Percentiles rank a stretch among this genome's conserved stretches.
These are phyloP conservation scores for Helianthus tuberosus DNA, from an alignment of 129 eudicot genomes.

Conservation along the genomic window DNA sequence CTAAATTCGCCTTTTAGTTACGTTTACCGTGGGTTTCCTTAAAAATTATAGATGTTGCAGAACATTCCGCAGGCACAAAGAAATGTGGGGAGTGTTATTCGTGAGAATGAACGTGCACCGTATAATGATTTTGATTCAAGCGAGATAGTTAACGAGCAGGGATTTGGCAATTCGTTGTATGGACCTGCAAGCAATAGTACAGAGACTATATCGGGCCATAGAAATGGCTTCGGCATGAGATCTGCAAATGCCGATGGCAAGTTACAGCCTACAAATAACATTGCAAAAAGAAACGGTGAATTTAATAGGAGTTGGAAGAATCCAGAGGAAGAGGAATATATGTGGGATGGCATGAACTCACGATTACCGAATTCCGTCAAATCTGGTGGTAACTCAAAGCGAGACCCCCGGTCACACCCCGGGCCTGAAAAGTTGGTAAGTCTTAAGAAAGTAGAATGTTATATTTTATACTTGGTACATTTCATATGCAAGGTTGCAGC, in stretches of 20 bases:
- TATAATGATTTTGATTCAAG: constrained; percentile 48
- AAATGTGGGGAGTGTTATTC: constrained; percentile 37
- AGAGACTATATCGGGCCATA: constrained; percentile 46
- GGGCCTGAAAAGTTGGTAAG: constrained; percentile 60
- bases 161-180: constrained; percentile 50
- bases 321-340: constrained; percentile 81
- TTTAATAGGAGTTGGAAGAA: constrained; percentile 67
- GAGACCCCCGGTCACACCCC: constrained; percentile 51
- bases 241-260: constrained; percentile 35
- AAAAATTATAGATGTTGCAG: constrained; percentile 35
- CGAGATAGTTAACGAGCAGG: constrained; percentile 48
- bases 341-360: constrained; percentile 67
- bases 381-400: constrained; percentile 38
- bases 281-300: constrained; percentile 39
- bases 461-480: background rate
- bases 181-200: constrained; percentile 45
- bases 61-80: constrained; percentile 45
- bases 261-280: constrained; percentile 33
- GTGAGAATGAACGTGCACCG: constrained; percentile 43
- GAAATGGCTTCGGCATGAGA: constrained; percentile 53
- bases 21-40: background rate
- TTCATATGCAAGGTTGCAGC: background rate
- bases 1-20: background rate
- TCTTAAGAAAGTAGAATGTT: constrained; percentile 17
- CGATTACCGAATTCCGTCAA: constrained; percentile 31